Conservation (phyloP, 805 yeast species). For the Yarrowia bubula region DNA sequence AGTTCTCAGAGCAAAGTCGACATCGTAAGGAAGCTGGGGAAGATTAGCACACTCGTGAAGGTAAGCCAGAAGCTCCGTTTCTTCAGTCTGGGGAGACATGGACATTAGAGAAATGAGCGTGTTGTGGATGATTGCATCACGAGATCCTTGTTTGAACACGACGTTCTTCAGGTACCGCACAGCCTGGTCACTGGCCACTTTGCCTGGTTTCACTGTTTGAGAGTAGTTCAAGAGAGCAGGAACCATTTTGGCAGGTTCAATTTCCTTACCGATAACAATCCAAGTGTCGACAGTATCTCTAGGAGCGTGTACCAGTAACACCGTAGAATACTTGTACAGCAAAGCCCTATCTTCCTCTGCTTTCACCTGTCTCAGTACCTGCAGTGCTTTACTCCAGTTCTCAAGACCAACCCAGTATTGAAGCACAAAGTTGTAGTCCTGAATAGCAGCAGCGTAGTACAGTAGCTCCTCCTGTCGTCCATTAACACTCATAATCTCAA, state of each 20-base stretch:
- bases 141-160: constrained; percentile 48
- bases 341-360: constrained; percentile 48
- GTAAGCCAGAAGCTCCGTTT: constrained; percentile 50
- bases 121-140: constrained; percentile 59
- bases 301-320: constrained; percentile 66
- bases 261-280: constrained; percentile 49
- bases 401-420: constrained; percentile 65
- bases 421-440: constrained; percentile 68
- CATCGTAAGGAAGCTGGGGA: constrained; percentile 48
- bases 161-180: constrained; percentile 57
- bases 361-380: constrained; percentile 47
- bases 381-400: constrained; percentile 72
- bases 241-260: constrained; percentile 49
- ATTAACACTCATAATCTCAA: constrained; percentile 66
- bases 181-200: constrained; percentile 57
- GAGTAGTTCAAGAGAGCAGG: constrained; percentile 71
- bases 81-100: constrained; percentile 46
- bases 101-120: constrained; percentile 67
- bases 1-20: constrained; percentile 70
- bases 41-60: constrained; percentile 44
- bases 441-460: constrained; percentile 61
- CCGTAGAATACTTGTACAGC: constrained; percentile 67
- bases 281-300: constrained; percentile 71
- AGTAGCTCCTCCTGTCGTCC: constrained; percentile 64
- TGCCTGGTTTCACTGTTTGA: constrained; percentile 4